Evolutionary conservation across 2,329 filamentous ascomycete genomes (phyloP).

Genomic region (Coniochaeta sp.): DNA sequence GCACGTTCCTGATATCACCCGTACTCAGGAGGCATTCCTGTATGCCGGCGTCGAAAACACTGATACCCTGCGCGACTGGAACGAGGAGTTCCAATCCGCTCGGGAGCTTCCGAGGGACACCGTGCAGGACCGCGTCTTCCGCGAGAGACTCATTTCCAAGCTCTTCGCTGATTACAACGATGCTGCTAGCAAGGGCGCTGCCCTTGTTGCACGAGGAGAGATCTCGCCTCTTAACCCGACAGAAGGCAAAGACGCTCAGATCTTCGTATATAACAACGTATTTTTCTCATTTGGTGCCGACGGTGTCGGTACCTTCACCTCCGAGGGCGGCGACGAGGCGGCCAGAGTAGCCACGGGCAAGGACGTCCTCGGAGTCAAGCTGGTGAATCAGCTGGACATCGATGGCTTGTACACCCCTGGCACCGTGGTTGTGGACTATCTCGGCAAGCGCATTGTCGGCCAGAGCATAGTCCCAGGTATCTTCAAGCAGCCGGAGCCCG

Average conservation of each 20-base stretch:
- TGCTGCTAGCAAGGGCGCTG: constrained; percentile 83
- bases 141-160: constrained; percentile 89
- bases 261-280: constrained; percentile 99
- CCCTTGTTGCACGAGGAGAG: constrained; percentile 87
- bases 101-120: constrained; percentile 89
- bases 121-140: constrained; percentile 92
- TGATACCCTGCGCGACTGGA: constrained; percentile 95
- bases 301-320: constrained; percentile 93
- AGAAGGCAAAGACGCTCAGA: constrained; percentile 86
- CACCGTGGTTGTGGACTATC: constrained; percentile 92
- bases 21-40: constrained; percentile 88
- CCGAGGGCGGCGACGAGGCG: constrained; percentile 93
- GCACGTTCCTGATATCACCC: constrained; percentile 77
- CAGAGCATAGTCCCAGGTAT: constrained; percentile 98
- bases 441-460: constrained; percentile 93
- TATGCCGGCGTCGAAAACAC: constrained; percentile 88
- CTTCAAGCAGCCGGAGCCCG: constrained; percentile 96
- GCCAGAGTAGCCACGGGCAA: constrained; percentile 94
- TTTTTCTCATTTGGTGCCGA: constrained; percentile 99
- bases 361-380: constrained; percentile 87
- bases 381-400: constrained; percentile 96
- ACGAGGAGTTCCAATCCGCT: constrained; percentile 97
- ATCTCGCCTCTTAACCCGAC: constrained; percentile 92
- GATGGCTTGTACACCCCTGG: constrained; percentile 90
- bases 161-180: constrained; percentile 97